These are phyloP conservation scores for Peniophora sp. DNA, from an alignment of 1,284 basidiomycete genomes.

Conservation along the genomic window DNA sequence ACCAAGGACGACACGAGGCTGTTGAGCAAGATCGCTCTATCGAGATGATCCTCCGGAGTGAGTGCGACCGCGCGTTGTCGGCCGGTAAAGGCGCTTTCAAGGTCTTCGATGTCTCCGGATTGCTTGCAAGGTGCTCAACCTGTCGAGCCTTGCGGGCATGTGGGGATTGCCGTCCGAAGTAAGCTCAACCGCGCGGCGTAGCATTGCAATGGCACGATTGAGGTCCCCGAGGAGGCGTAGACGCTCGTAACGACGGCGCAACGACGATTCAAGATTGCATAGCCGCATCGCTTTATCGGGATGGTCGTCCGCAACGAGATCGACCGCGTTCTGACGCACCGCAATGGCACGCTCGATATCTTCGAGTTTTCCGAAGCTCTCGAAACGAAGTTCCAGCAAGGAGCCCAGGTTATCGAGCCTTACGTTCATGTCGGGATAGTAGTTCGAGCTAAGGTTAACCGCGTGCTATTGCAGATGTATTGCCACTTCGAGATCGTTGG, in stretches of 20 bases:
- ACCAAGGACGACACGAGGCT: not conserved
- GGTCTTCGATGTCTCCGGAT: not conserved
- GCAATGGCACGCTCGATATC: not conserved
- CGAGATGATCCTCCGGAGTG: not conserved
- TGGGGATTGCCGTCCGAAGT: not conserved
- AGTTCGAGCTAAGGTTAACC: not conserved
- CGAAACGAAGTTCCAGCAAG: not conserved
- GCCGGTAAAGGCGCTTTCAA: not conserved
- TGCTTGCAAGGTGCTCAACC: not conserved
- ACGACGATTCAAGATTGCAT: not conserved
- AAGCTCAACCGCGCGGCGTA: not conserved
- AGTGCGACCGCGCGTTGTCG: not conserved
- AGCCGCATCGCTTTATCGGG: not conserved
- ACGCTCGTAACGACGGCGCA: not conserved
- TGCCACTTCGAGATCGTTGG: not conserved
- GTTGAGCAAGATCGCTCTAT: not conserved
- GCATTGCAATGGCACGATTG: not conserved
- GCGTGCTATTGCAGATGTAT: not conserved
- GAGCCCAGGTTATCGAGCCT: not conserved
- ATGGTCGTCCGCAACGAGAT: not conserved
- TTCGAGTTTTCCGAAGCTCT: not conserved
- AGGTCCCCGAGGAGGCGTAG: not conserved
- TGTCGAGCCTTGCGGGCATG: not conserved
- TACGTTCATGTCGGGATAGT: not conserved
- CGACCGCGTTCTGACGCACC: not conserved